phyloP scores from a whole-genome alignment of 1,284 basidiomycete species.

The Microbotryum intermedium region DNA sequence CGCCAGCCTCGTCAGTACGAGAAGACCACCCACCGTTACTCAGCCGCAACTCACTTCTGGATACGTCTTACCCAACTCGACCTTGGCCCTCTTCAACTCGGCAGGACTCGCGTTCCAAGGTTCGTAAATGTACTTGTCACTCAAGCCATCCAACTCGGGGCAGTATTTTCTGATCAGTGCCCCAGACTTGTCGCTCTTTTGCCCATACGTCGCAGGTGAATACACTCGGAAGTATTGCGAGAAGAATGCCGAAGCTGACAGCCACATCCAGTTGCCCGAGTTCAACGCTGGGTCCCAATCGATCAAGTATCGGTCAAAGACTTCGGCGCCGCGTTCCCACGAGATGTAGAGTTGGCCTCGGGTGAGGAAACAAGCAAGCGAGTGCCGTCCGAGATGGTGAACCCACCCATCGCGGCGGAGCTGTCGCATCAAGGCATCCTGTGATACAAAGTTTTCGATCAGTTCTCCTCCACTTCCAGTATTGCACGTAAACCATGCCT shows the following conservation, averaged over 20 bases:
- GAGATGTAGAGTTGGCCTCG: constrained; percentile 50
- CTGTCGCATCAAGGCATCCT: constrained; percentile 47
- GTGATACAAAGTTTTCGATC: constrained; percentile 26
- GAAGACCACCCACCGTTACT: not conserved
- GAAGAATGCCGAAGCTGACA: constrained; percentile 46
- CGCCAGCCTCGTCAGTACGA: not conserved
- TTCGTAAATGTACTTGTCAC: constrained; percentile 44
- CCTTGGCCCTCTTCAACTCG: constrained; percentile 39
- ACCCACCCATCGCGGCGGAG: constrained; percentile 45
- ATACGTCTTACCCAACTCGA: constrained; percentile 43
- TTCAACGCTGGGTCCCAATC: constrained; percentile 43
- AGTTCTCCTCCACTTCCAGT: not conserved
- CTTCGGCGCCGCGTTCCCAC: constrained; percentile 50
- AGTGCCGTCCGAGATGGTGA: constrained; percentile 48
- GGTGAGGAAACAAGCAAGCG: constrained; percentile 49
- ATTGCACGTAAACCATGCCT: not conserved
- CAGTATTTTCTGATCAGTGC: constrained; percentile 44
- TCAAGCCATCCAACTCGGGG: constrained; percentile 42
- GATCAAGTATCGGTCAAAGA: constrained; percentile 44
- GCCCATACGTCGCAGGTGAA: constrained; percentile 38
- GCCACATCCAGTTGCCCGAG: constrained; percentile 48
- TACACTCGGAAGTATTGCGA: constrained; percentile 4
- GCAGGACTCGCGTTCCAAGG: constrained; percentile 40
- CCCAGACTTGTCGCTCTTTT: constrained; percentile 45
- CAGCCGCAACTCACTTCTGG: constrained; percentile 29